A percentile compares a stretch with the other conserved stretches of the same genome.
Evolutionary conservation across 2,329 filamentous ascomycete genomes (phyloP).

Genomic region (Coniella lustricola): DNA sequence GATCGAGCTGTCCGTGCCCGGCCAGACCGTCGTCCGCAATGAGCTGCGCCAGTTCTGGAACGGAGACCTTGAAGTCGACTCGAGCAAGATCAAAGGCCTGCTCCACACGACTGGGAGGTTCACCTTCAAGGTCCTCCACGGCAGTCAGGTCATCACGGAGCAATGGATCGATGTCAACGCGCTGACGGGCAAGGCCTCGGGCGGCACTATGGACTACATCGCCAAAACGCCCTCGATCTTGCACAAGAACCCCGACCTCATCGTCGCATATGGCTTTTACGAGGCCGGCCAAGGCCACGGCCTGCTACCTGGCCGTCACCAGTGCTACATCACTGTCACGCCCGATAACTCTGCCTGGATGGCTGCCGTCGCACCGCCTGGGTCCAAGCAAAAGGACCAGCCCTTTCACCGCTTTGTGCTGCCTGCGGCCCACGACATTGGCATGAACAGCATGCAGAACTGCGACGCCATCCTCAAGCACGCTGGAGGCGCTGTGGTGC

Average conservation of each 20-base stretch:
- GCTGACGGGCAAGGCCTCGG: slow-evolving; percentile 34
- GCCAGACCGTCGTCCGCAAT: slow-evolving; percentile 26
- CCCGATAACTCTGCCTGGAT: slow-evolving; percentile 38
- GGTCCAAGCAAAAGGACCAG: slow-evolving; percentile 30
- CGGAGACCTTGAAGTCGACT: slow-evolving; percentile 39
- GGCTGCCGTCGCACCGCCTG: slow-evolving; percentile 31
- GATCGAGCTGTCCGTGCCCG: slow-evolving; percentile 39
- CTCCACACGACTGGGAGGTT: slow-evolving; percentile 40
- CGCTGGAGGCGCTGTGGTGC: slow-evolving; percentile 25
- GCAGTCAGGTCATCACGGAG: slow-evolving; percentile 32
- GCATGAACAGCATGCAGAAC: slow-evolving; percentile 44
- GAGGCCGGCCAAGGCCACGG: slow-evolving; percentile 37
- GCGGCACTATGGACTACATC: slow-evolving; percentile 32
- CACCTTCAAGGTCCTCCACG: slow-evolving; percentile 32
- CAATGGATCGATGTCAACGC: slow-evolving; percentile 40
- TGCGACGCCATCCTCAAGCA: slow-evolving; percentile 32
- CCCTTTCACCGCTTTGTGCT: slow-evolving; percentile 38
- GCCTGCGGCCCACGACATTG: slow-evolving; percentile 39
- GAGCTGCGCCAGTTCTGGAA: slow-evolving; percentile 29
- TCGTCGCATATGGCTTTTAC: slow-evolving; percentile 41
- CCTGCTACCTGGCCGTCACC: slow-evolving; percentile 34
- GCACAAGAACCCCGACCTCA: slow-evolving; percentile 27
- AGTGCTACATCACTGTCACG: slow-evolving; percentile 39
- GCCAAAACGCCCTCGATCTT: slow-evolving; percentile 26
- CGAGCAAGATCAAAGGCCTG: slow-evolving; percentile 30